Evolutionary conservation across 805 yeast species (phyloP).

Genomic region (Isabelozyma rhagii): DNA sequence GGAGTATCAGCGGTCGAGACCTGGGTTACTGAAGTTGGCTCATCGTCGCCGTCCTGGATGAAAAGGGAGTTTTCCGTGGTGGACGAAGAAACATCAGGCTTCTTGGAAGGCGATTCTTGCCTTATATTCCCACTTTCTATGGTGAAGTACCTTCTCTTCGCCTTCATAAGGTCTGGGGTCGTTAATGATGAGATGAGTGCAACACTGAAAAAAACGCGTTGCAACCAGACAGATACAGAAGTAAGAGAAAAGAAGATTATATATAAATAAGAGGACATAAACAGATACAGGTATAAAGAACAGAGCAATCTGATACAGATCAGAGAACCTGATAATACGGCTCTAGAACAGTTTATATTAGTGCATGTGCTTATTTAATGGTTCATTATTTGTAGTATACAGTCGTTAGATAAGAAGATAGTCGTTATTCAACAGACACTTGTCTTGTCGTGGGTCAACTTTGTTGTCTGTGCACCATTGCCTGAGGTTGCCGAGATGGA

Average conservation of each 20-base stretch:
- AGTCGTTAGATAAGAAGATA: conserved; percentile 16
- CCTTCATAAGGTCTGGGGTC: neutral
- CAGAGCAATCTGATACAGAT: too few species aligned
- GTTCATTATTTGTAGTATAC: too few species aligned
- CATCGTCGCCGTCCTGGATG: conserved; percentile 5
- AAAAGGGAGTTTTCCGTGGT: conserved; percentile 3
- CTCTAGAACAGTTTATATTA: too few species aligned
- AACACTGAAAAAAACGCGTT: neutral
- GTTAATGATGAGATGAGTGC: neutral
- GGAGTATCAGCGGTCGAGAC: too few species aligned
- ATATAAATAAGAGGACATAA: too few species aligned
- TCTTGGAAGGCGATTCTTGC: neutral
- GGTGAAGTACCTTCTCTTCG: conserved; percentile 2
- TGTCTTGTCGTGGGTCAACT: conserved; percentile 22
- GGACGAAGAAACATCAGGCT: neutral
- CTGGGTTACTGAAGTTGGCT: neutral
- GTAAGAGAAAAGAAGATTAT: too few species aligned
- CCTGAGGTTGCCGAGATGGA: conserved; percentile 18
- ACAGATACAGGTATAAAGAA: too few species aligned
- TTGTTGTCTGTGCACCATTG: conserved; percentile 27
- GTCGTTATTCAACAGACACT: conserved; percentile 25
- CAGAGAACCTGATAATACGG: too few species aligned
- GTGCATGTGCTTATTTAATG: too few species aligned
- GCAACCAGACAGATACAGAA: neutral
- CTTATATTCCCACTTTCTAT: neutral